phyloP scores from a whole-genome alignment of 257 asterid species.

The Solanum lycopersicoides region DNA sequence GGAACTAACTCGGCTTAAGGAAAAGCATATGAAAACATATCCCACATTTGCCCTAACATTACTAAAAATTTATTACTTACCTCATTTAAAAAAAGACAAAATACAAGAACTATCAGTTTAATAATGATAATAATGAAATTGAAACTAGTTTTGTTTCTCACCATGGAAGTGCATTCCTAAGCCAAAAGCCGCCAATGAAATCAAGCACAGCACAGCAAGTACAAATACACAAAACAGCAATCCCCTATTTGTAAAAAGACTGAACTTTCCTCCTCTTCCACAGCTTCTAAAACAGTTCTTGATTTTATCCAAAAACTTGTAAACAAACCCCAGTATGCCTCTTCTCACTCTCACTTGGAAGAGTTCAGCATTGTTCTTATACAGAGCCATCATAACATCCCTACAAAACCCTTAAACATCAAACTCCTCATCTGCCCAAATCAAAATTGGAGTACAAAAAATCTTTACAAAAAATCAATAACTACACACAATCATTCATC shows the following conservation, averaged over 20 bases:
- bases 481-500: not conserved
- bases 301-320: slow-evolving; percentile 14
- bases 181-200: slow-evolving; percentile 51
- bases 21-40: not conserved
- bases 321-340: slow-evolving; percentile 15
- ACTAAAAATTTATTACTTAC: not conserved
- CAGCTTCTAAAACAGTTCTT: slow-evolving; percentile 10
- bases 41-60: not conserved
- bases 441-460: not conserved
- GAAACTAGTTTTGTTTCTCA: slow-evolving; percentile 6
- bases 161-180: slow-evolving; percentile 64
- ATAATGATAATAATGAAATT: not conserved
- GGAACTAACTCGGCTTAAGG: not conserved
- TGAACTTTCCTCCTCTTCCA: slow-evolving; percentile 48
- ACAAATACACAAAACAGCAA: slow-evolving; percentile 44
- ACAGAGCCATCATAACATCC: slow-evolving; percentile 38
- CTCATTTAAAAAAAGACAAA: not conserved
- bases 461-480: not conserved
- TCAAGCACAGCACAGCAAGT: slow-evolving; percentile 40
- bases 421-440: slow-evolving; percentile 40
- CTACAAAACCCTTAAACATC: slow-evolving; percentile 12
- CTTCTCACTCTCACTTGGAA: slow-evolving; percentile 45
- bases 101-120: not conserved
- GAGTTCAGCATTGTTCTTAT: slow-evolving; percentile 23
- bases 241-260: slow-evolving; percentile 36